phyloP scores from a whole-genome alignment of 2,329 filamentous ascomycete species.

The Aspergillus persii region DNA sequence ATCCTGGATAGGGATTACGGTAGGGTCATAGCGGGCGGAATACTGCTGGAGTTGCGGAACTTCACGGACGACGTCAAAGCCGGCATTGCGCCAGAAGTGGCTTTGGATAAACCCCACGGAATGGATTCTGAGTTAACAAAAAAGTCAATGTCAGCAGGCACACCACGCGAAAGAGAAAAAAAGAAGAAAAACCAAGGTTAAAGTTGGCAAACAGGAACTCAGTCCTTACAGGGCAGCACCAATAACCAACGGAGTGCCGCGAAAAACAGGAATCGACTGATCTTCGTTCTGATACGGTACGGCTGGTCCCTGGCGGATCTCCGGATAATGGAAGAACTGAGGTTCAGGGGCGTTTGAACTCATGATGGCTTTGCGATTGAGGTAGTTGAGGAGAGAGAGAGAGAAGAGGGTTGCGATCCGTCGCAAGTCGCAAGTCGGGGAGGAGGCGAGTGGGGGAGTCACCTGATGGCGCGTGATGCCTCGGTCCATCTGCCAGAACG shows the following conservation, averaged over 20 bases:
- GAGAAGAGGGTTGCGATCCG: background rate
- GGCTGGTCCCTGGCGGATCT: constrained; percentile 37
- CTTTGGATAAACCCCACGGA: constrained; percentile 61
- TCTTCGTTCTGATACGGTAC: constrained; percentile 49
- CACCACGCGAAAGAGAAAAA: background rate
- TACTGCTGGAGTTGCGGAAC: constrained; percentile 56
- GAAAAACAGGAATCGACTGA: constrained; percentile 67
- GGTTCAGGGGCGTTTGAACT: constrained; percentile 10
- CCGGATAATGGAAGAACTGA: constrained; percentile 38
- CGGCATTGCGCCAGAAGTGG: constrained; percentile 69
- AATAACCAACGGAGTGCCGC: constrained; percentile 62
- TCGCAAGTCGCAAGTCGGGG: no score
- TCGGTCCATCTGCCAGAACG: background rate
- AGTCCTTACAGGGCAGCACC: constrained; percentile 59
- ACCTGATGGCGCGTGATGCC: background rate
- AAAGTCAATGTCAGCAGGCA: background rate
- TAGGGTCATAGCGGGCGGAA: constrained; percentile 55
- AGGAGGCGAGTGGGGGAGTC: background rate
- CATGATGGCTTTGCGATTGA: constrained; percentile 16
- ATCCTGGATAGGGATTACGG: constrained; percentile 49
- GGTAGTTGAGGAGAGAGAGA: background rate
- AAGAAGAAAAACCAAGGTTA: background rate
- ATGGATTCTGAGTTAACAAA: constrained; percentile 48
- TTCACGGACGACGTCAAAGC: constrained; percentile 58
- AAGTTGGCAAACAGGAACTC: constrained; percentile 5